Base-by-base conservation (phyloP, 345 rosid genomes). In the Gossypium turneri region DNA sequence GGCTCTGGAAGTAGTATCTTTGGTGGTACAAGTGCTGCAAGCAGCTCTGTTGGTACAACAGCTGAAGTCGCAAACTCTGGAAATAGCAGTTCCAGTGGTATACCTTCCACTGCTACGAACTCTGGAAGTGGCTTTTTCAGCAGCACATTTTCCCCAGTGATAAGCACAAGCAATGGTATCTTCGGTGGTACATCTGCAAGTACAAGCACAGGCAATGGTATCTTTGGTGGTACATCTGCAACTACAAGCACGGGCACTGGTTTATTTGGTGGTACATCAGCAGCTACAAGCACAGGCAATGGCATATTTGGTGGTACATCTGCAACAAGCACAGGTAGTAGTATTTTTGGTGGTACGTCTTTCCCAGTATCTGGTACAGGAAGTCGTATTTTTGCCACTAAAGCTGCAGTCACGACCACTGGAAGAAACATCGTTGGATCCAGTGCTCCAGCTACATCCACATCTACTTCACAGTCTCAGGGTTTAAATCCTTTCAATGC, bases 371-470 rank as follows among this genome's bases (percentile, higher is more conserved):
- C 83, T 34, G 78, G 79, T 74, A 71, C 81, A 3, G 89, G 80
- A 51, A 81, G 84, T 57, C 78, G 66, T 75, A 34, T 56, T 61
- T 79, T 81, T 68, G 67, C 77, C 61, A 62, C 77, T 69, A 44
- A 79, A 27, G 20, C 84, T 65, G 61, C 79, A 15, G 67, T 78
- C 73, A 70, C 81, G 1, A 72, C 80, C 73, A 50, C 80, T 5
- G 83, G 59, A 75, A 66, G 80, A 75, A 67, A 79, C 80, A 75
- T 74, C 52, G 83, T 91, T 82, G 89, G 85, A 45, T 81, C 88
- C 76, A 80, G 55, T 83, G 81, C 88, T 73, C 80, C 86, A 24
- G 70, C 85, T 60, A 55, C 87, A 67, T 76, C 91, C 11, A 74
- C 78, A 38, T 61, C 79, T 61, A 73, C 83, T 74, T 73, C 68